Evolutionary conservation across 2,329 filamentous ascomycete genomes (phyloP).

Genomic region (Aspergillus proliferans): DNA sequence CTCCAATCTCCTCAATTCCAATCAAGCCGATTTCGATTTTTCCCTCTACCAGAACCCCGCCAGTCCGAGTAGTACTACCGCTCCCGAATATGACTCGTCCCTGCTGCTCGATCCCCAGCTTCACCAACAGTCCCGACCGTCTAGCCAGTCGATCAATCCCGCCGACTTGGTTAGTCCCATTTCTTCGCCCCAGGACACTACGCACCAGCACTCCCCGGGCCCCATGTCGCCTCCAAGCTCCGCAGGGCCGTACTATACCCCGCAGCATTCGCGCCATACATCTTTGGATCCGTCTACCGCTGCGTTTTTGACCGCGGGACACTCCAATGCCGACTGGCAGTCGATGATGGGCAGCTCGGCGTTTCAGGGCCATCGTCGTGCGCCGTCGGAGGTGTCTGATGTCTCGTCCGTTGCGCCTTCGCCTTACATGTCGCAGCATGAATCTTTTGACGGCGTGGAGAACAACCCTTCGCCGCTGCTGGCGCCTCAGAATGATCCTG

Average conservation of each 20-base stretch:
- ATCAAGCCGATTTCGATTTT: constrained; percentile 34
- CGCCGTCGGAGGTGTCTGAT: constrained; percentile 86
- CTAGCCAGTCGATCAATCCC: constrained; percentile 31
- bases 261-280: constrained; percentile 53
- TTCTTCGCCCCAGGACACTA: constrained; percentile 46
- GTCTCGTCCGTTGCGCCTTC: constrained; percentile 80
- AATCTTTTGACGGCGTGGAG: constrained; percentile 70
- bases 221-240: constrained; percentile 52
- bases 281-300: constrained; percentile 57
- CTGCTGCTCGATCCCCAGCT: constrained; percentile 37
- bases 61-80: constrained; percentile 22
- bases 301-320: constrained; percentile 47
- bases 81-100: constrained; percentile 33
- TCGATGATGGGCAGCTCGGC: constrained; percentile 48
- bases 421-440: constrained; percentile 70
- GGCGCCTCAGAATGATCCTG: constrained; percentile 61
- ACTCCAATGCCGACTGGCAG: constrained; percentile 52
- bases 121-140: constrained; percentile 25
- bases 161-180: constrained; percentile 42
- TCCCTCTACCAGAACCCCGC: constrained; percentile 31
- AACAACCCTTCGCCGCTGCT: constrained; percentile 74
- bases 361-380: constrained; percentile 77
- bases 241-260: constrained; percentile 46
- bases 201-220: constrained; percentile 46
- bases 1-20: constrained; percentile 35